Conservation (phyloP, 148 eudicot species). For the Fagopyrum homotropicum region DNA sequence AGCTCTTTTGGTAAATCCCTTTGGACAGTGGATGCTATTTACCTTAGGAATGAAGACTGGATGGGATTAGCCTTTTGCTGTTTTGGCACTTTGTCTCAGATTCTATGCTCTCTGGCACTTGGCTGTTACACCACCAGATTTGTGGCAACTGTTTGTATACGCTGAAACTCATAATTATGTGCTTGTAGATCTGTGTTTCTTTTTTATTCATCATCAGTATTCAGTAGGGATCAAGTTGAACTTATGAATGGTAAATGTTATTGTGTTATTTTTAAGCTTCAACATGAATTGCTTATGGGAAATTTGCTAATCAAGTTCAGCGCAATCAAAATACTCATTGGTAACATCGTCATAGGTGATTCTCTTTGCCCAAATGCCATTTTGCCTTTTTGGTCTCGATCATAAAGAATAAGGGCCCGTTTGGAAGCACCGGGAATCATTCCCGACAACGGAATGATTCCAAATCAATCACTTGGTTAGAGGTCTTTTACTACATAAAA, state of each 20-base stretch:
- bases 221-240: neutral
- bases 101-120: neutral
- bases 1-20: neutral
- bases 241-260: neutral
- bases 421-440: too few relatives aligned
- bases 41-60: neutral
- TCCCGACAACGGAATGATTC: too few relatives aligned
- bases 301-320: too few relatives aligned
- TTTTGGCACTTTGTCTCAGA: neutral
- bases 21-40: neutral
- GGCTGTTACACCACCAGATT: conserved; percentile 3
- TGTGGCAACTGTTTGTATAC: neutral
- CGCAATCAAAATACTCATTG: too few relatives aligned
- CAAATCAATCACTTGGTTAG: too few relatives aligned
- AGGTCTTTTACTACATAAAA: too few relatives aligned
- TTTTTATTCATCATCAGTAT: neutral
- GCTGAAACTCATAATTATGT: neutral
- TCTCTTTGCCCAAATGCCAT: too few relatives aligned
- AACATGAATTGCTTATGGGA: neutral
- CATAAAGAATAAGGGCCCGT: too few relatives aligned
- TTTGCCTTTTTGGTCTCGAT: too few relatives aligned
- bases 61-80: neutral
- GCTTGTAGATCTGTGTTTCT: neutral
- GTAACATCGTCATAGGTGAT: too few relatives aligned
- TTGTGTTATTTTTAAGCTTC: neutral